phyloP scores from a whole-genome alignment of 1,139 yeast genomes.

The Saccharomyces hybrid region DNA sequence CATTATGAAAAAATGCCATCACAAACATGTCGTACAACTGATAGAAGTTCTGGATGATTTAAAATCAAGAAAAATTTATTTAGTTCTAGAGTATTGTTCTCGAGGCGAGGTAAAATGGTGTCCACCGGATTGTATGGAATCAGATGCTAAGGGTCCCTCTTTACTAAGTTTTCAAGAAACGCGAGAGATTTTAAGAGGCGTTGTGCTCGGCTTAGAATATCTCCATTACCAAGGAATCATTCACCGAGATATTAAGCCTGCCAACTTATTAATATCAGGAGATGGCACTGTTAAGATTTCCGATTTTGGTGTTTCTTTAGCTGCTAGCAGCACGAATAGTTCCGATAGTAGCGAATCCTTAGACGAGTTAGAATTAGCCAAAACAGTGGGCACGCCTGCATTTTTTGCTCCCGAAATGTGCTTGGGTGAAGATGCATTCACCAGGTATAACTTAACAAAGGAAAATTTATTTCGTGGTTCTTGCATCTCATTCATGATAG shows the following conservation, averaged over 20 bases:
- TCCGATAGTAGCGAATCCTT: constrained; percentile 35
- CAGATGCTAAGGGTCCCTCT: constrained; percentile 49
- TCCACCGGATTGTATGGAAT: constrained; percentile 33
- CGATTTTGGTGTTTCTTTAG: constrained; percentile 95
- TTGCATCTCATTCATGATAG: constrained; percentile 51
- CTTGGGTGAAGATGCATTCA: constrained; percentile 25
- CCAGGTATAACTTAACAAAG: constrained; percentile 14
- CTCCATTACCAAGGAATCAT: constrained; percentile 89
- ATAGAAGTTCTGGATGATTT: constrained; percentile 87
- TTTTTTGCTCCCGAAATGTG: constrained; percentile 38
- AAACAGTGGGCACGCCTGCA: constrained; percentile 89
- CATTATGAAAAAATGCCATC: constrained; percentile 88
- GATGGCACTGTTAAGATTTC: constrained; percentile 81
- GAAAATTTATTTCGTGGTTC: constrained; percentile 33
- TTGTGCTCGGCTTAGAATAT: constrained; percentile 83
- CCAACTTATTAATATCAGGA: constrained; percentile 69
- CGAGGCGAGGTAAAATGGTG: constrained; percentile 90
- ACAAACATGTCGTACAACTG: constrained; percentile 82
- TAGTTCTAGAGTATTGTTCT: constrained; percentile 86
- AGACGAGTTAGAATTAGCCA: constrained; percentile 76
- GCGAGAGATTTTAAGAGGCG: constrained; percentile 73
- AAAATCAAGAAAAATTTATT: constrained; percentile 74
- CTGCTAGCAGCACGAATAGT: constrained; percentile 48
- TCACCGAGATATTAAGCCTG: constrained; percentile 96
- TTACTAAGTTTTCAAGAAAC: constrained; percentile 58